A percentile compares a stretch with the other conserved stretches of the same genome.
Conservation (phyloP, 805 yeast species). For the Candida multigemmis region DNA sequence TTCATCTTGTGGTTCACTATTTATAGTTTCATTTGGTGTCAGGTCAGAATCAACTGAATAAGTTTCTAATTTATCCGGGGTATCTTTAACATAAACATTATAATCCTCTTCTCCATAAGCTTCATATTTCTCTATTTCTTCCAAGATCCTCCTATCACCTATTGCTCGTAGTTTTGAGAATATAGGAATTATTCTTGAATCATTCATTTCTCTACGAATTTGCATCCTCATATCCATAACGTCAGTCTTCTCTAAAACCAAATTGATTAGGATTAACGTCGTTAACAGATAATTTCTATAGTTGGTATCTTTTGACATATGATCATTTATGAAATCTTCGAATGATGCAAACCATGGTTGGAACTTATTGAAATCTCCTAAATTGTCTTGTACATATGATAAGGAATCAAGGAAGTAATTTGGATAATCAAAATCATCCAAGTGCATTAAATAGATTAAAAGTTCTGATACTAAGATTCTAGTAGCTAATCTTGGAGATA, state of each 20-base stretch:
- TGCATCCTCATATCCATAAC: slow-evolving; percentile 16
- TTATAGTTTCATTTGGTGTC: too few species aligned
- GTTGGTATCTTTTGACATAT: slow-evolving; percentile 6
- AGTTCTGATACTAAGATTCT: slow-evolving; percentile 33
- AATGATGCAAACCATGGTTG: slow-evolving; percentile 34
- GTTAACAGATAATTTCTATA: slow-evolving; percentile 24
- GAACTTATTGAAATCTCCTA: slow-evolving; percentile 25
- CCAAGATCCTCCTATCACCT: slow-evolving; percentile 19
- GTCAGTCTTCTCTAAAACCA: slow-evolving; percentile 19
- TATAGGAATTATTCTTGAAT: slow-evolving; percentile 23
- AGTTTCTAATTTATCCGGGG: too few species aligned
- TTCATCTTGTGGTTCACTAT: slow-evolving; percentile 1
- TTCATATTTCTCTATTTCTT: slow-evolving; percentile 30
- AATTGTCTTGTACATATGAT: slow-evolving; percentile 18
- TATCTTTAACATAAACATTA: slow-evolving; percentile 8
- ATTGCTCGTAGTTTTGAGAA: slow-evolving; percentile 24
- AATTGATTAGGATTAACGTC: slow-evolving; percentile 25
- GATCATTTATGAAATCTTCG: slow-evolving; percentile 11
- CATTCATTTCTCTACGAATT: slow-evolving; percentile 26
- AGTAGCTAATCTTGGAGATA: slow-evolving; percentile 31
- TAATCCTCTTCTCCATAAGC: slow-evolving; percentile 31
- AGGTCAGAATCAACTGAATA: too few species aligned
- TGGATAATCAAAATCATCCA: slow-evolving; percentile 14
- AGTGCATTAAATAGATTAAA: slow-evolving; percentile 24
- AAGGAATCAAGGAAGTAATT: slow-evolving; percentile 9